A percentile compares a stretch with the other conserved stretches of the same genome.
Evolutionary conservation across 352 stramenopile species (phyloP).

Genomic region (Phytopythium chamaehyphon): DNA sequence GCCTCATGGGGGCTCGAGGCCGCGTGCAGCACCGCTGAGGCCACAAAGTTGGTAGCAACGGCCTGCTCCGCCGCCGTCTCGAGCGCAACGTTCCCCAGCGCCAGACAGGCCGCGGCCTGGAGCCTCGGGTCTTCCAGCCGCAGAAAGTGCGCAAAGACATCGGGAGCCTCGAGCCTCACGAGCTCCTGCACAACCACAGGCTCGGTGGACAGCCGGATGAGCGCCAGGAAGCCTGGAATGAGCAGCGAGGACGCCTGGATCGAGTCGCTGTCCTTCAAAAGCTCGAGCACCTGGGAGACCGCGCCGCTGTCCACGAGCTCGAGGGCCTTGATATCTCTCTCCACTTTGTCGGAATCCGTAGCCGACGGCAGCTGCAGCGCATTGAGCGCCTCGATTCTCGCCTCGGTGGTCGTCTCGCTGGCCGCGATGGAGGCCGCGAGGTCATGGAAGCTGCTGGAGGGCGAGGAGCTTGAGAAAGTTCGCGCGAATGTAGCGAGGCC

Average conservation of each 20-base stretch:
- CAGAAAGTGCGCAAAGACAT: conserved; percentile 41
- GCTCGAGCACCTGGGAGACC: conserved; percentile 27
- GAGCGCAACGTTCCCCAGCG: conserved; percentile 60
- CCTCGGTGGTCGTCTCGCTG: conserved; percentile 25
- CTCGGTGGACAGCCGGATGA: conserved; percentile 59
- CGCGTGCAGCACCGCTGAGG: conserved; percentile 37
- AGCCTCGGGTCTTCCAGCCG: conserved; percentile 38
- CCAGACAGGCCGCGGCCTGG: conserved; percentile 55
- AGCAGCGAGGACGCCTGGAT: conserved; percentile 45
- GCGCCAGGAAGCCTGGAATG: conserved; percentile 53
- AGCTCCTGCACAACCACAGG: conserved; percentile 53
- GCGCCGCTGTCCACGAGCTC: conserved; percentile 56
- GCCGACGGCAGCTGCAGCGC: conserved; percentile 21
- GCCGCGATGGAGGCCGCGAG: conserved; percentile 28
- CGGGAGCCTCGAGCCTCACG: conserved; percentile 35
- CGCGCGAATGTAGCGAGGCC: background rate
- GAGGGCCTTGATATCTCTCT: conserved; percentile 39
- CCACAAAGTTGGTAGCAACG: conserved; percentile 30
- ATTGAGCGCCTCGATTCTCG: conserved; percentile 33
- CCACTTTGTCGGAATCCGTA: conserved; percentile 10
- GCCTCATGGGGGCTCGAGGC: conserved; percentile 50
- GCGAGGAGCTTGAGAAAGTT: no score
- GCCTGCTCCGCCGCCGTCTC: conserved; percentile 21
- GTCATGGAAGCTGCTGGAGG: conserved; percentile 18
- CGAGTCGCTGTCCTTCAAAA: conserved; percentile 48